Evolutionary conservation across 2,329 filamentous ascomycete species (phyloP).

Genomic region (Diaporthe ilicicola): DNA sequence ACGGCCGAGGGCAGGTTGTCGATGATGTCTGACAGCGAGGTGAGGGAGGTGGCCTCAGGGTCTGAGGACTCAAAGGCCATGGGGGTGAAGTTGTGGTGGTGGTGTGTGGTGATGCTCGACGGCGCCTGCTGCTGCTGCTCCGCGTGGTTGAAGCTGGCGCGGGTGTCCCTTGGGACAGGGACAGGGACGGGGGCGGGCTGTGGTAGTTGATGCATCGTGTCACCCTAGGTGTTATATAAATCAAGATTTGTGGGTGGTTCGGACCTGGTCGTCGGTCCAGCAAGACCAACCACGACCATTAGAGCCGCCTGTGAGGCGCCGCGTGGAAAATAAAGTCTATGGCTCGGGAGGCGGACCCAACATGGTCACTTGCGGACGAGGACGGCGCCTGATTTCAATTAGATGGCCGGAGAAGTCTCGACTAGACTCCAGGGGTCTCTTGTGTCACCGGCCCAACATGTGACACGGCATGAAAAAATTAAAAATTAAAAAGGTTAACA

Average conservation of each 20-base stretch:
- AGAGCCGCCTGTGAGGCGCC: constrained; percentile 2
- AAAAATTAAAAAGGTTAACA: too few relatives aligned
- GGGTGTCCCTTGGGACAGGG: too few relatives aligned
- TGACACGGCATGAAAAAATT: constrained; percentile 1
- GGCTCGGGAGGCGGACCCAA: neutral
- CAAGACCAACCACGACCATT: too few relatives aligned
- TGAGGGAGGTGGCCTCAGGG: neutral
- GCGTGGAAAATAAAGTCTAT: neutral
- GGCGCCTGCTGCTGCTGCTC: neutral
- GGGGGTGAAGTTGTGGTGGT: constrained; percentile 16
- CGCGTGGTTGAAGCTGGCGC: neutral
- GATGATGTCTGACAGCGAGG: constrained; percentile 21
- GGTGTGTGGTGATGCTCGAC: neutral
- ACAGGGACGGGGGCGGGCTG: neutral
- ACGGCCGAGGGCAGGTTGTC: constrained; percentile 29
- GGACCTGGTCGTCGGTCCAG: neutral
- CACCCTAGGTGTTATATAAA: neutral
- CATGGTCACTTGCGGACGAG: neutral
- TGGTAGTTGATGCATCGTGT: constrained; percentile 10
- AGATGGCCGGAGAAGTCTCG: constrained; percentile 9
- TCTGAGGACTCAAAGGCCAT: constrained; percentile 16
- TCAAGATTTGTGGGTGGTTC: neutral
- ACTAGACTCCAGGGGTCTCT: neutral
- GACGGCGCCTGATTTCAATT: neutral
- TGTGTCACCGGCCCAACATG: neutral